These are phyloP conservation scores for Hortiboletus rubellus DNA, from an alignment of 1,284 basidiomycete genomes.

Conservation along the genomic window DNA sequence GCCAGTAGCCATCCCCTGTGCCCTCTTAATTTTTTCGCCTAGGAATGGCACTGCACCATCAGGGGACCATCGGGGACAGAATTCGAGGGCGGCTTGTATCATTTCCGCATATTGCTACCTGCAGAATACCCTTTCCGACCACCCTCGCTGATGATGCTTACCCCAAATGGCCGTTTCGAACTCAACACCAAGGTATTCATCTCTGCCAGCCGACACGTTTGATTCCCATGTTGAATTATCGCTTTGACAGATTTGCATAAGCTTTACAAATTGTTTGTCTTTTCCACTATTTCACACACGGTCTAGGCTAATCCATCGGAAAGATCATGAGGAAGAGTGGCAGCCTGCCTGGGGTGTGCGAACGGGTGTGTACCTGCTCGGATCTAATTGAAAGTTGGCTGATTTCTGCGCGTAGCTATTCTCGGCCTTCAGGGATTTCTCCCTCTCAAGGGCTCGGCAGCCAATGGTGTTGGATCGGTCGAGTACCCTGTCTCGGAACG, in stretches of 20 bases:
- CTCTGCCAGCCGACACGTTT: slow-evolving; percentile 19
- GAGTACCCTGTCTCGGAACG: slow-evolving; percentile 80
- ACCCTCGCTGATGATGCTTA: slow-evolving; percentile 92
- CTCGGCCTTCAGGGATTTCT: slow-evolving; percentile 91
- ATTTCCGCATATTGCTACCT: slow-evolving; percentile 88
- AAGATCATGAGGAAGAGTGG: slow-evolving; percentile 90
- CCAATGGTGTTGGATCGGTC: slow-evolving; percentile 88
- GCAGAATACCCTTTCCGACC: slow-evolving; percentile 94
- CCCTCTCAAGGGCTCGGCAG: slow-evolving; percentile 83
- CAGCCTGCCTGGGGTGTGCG: slow-evolving; percentile 98
- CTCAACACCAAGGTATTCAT: slow-evolving; percentile 85
- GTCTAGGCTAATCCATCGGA: slow-evolving; percentile 26
- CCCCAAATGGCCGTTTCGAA: slow-evolving; percentile 94
- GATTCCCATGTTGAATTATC: slow-evolving; percentile 13
- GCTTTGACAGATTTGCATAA: slow-evolving; percentile 79
- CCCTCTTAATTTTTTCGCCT: slow-evolving; percentile 30
- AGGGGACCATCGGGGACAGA: slow-evolving; percentile 86
- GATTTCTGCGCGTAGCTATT: slow-evolving; percentile 57
- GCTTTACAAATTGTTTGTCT: slow-evolving; percentile 80
- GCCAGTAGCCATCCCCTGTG: slow-evolving; percentile 6
- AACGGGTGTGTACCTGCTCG: slow-evolving; percentile 57
- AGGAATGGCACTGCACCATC: slow-evolving; percentile 98
- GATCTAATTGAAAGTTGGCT: slow-evolving; percentile 24
- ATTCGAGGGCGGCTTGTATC: slow-evolving; percentile 90
- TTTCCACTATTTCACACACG: slow-evolving; percentile 16